Percentiles rank a stretch among this genome's conserved stretches.
These are phyloP conservation scores for Pisolithus thermaeus DNA, from an alignment of 1,284 basidiomycete genomes.

Conservation along the genomic window DNA sequence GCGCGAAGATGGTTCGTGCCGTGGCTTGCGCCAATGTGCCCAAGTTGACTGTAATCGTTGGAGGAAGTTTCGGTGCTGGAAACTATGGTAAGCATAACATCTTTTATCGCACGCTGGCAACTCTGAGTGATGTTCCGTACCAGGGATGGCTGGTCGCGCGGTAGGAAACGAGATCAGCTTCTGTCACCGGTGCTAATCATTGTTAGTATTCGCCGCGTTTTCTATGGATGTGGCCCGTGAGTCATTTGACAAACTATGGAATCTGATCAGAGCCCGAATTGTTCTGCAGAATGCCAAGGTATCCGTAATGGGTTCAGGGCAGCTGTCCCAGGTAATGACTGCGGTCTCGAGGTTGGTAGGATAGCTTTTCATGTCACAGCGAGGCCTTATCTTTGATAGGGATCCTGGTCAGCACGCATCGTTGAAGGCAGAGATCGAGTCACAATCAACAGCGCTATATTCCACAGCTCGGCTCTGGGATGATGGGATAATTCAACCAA, in stretches of 20 bases:
- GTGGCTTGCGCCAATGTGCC: constrained; percentile 94
- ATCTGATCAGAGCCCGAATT: constrained; percentile 7
- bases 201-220: constrained; percentile 85
- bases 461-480: constrained; percentile 91
- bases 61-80: constrained; percentile 91
- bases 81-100: constrained; percentile 66
- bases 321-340: constrained; percentile 89
- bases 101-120: neutral
- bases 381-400: constrained; percentile 32
- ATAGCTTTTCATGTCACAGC: neutral
- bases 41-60: constrained; percentile 92
- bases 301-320: constrained; percentile 94
- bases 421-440: constrained; percentile 78
- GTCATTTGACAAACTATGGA: constrained; percentile 24
- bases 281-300: constrained; percentile 77
- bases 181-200: constrained; percentile 7
- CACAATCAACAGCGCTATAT: constrained; percentile 81
- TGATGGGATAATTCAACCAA: constrained; percentile 89
- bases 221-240: constrained; percentile 95
- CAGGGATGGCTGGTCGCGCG: constrained; percentile 84
- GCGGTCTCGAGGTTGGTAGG: constrained; percentile 71
- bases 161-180: constrained; percentile 38
- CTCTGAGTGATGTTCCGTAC: constrained; percentile 9
- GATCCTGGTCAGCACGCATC: constrained; percentile 71
- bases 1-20: constrained; percentile 96